Evolutionary conservation across 2,329 filamentous ascomycete genomes (phyloP).

Genomic region (Calonectria honghensis): DNA sequence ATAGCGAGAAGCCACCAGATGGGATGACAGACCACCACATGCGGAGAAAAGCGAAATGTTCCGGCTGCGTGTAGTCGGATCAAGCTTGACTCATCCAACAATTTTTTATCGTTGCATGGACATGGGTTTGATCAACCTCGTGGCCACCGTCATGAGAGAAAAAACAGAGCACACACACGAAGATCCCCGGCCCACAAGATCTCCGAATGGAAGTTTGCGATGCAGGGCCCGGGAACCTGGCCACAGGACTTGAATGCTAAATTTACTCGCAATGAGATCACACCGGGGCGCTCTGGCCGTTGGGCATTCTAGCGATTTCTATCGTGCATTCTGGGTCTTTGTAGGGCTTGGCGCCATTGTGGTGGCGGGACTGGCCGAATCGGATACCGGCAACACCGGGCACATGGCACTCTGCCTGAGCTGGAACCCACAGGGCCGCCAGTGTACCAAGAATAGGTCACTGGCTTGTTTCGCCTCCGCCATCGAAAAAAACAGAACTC

Average conservation of each 20-base stretch:
- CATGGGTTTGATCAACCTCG: constrained; percentile 13
- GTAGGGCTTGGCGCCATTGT: constrained; percentile 41
- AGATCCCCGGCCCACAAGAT: constrained; percentile 10
- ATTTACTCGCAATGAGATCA: constrained; percentile 49
- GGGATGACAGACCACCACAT: constrained; percentile 8
- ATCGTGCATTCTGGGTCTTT: constrained; percentile 44
- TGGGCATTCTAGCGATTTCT: constrained; percentile 39
- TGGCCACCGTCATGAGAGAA: neutral
- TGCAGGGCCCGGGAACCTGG: constrained; percentile 26
- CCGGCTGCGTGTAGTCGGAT: constrained; percentile 15
- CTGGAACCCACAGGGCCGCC: constrained; percentile 41
- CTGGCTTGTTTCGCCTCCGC: constrained; percentile 44
- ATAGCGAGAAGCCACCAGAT: constrained; percentile 15
- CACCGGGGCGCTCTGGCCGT: constrained; percentile 16
- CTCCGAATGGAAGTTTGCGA: constrained; percentile 10
- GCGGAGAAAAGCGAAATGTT: constrained; percentile 26
- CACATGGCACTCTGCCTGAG: constrained; percentile 46
- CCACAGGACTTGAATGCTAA: constrained; percentile 37
- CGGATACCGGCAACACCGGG: constrained; percentile 49
- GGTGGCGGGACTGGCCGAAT: constrained; percentile 46
- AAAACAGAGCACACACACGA: neutral
- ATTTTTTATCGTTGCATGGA: constrained; percentile 15
- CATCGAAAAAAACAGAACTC: constrained; percentile 21
- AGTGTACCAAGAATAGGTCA: constrained; percentile 52
- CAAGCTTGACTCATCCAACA: constrained; percentile 27